Base-by-base conservation (phyloP, 2,329 filamentous ascomycete species). In the Mycosphaerelloides madeirae region DNA sequence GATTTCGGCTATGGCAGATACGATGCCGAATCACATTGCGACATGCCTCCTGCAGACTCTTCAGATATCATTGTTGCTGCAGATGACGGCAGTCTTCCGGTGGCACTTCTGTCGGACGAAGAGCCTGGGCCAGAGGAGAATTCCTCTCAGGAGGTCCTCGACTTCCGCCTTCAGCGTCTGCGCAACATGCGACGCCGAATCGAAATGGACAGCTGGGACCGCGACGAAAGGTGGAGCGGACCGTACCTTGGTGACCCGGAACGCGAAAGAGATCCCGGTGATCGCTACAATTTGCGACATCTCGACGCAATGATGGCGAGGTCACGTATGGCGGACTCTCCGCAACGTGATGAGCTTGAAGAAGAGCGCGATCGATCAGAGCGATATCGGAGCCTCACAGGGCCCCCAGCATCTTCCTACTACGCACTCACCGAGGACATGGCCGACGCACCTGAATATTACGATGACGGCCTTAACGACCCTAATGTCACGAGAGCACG, bases 401-500 rank as follows among this genome's bases (percentile, higher is more conserved):
- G 36, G 22, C 45, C 41, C 2, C 31, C 41, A 29, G 29, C 48
- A 15, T 39, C 37, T 11, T 41, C 51, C 15, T 44, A 41, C 40
- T 50, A n/a, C 44, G 19, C 44, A 46, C n/a, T 36, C 49, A 33
- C 44, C 1, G 47, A 51, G 8, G 43, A 41, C 3, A 16, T 20
- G 8, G 25, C 25, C 16, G 47, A 43, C 11, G 48, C 39, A 8
- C 36, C 44, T 2, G 50, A 55, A 11, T 49, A 50, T 15, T 55
- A 55, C 22, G 46, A 55, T 31, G 52, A 54, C 18, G 51, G 49
- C 14, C 42, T 52, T 13, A 51, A 54, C 11, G 60, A 61, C 35
- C 50, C 53, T 7, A 56, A 59, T 16, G 63, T 65, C 6, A 62
- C 56, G 3, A 81, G 88, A 64, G 87, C 88, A 2, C 79, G 80